These are phyloP conservation scores for Colletotrichum tofieldiae DNA, from an alignment of 2,329 filamentous ascomycete genomes.

Conservation along the genomic window DNA sequence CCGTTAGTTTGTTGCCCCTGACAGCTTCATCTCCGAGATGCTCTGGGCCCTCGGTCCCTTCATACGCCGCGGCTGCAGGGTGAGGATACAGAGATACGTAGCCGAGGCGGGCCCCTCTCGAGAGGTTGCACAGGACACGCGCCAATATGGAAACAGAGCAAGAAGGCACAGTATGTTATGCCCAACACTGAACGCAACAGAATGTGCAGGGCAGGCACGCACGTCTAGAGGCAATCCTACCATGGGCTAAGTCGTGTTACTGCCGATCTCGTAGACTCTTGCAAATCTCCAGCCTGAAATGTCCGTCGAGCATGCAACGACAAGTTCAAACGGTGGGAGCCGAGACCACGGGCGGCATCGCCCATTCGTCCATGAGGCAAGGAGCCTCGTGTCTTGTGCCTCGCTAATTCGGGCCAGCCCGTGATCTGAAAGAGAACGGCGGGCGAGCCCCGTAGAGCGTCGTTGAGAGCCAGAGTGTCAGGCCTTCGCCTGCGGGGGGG, in stretches of 20 bases:
- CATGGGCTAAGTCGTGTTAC: background rate
- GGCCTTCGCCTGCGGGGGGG: conserved; percentile 1
- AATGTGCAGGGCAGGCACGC: too few species aligned
- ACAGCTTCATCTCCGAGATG: conserved; percentile 7
- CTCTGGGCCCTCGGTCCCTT: background rate
- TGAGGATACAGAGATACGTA: background rate
- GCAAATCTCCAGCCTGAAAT: background rate
- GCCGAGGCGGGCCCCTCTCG: too few species aligned
- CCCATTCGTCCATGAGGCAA: conserved; percentile 1
- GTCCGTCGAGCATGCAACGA: background rate
- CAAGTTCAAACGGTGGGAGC: background rate
- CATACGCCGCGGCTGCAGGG: background rate
- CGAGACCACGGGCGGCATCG: conserved; percentile 5
- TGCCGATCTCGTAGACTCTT: conserved; percentile 3
- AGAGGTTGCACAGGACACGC: too few species aligned
- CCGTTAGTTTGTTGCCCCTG: background rate
- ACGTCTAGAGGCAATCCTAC: too few species aligned
- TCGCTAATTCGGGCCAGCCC: conserved; percentile 26
- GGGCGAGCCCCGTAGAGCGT: background rate
- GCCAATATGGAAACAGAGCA: too few species aligned
- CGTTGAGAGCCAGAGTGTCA: background rate
- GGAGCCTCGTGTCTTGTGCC: background rate
- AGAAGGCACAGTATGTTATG: too few species aligned
- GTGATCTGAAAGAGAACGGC: conserved; percentile 5
- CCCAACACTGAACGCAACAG: too few species aligned